phyloP scores from a whole-genome alignment of 83 land plant genomes.

The Picea abies region DNA sequence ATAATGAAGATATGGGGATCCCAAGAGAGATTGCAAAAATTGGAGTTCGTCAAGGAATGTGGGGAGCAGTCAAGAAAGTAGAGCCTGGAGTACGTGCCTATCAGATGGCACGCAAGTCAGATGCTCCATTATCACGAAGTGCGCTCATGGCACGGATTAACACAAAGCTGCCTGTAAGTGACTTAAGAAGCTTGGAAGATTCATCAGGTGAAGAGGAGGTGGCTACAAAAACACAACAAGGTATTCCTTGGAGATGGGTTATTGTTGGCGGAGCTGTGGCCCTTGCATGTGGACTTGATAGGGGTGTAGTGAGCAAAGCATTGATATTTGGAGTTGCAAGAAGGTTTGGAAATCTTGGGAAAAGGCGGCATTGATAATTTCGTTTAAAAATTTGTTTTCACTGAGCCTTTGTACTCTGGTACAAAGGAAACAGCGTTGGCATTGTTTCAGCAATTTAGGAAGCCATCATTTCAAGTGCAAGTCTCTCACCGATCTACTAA shows the following conservation, averaged over 20 bases:
- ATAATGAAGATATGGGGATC: constrained; percentile 98
- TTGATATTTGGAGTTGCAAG: constrained; percentile 80
- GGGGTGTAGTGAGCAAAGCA: constrained; percentile 81
- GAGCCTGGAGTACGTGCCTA: constrained; percentile 85
- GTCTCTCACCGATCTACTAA: not conserved
- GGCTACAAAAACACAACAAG: too few species aligned
- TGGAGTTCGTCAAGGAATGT: constrained; percentile 96
- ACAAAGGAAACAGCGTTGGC: not conserved
- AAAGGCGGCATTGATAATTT: constrained; percentile 1
- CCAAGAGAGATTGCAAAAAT: constrained; percentile 89
- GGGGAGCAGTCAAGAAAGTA: constrained; percentile 92
- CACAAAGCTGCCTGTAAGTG: constrained; percentile 51
- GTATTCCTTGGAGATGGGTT: constrained; percentile 77
- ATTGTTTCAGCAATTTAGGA: constrained; percentile 8
- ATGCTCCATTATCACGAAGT: constrained; percentile 47
- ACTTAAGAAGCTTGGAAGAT: not conserved
- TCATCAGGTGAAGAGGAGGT: constrained; percentile 14
- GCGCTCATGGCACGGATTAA: constrained; percentile 65
- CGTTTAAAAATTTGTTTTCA: constrained; percentile 1
- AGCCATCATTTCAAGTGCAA: constrained; percentile 5
- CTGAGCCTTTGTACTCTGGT: constrained; percentile 7
- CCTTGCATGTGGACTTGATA: constrained; percentile 75
- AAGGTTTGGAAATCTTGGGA: constrained; percentile 42
- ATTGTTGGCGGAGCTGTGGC: constrained; percentile 88
- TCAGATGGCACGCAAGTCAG: constrained; percentile 57